Conservation (phyloP, 768 basidiomycete genomes). For the Amanita jacksonii region DNA sequence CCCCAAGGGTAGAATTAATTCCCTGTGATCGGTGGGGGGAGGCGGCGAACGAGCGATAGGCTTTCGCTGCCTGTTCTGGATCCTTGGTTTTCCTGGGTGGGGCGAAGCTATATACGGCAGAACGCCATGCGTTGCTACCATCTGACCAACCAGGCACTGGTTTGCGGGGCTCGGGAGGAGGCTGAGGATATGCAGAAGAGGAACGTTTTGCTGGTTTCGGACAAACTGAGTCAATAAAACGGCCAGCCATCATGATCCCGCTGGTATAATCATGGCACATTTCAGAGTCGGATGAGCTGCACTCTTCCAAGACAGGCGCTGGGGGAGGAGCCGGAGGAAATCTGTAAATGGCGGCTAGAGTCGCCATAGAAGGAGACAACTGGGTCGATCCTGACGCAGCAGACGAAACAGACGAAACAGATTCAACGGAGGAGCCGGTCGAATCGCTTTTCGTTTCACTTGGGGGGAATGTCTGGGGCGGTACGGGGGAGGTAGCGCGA, state of each 20-base stretch:
- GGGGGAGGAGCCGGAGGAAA: slow-evolving; percentile 49
- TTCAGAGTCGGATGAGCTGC: slow-evolving; percentile 12
- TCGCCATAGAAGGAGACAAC: slow-evolving; percentile 21
- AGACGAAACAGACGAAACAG: slow-evolving; percentile 11
- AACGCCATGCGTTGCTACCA: slow-evolving; percentile 57
- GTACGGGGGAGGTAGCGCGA: slow-evolving; percentile 28
- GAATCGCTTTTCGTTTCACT: slow-evolving; percentile 30
- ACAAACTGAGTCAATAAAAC: slow-evolving; percentile 38
- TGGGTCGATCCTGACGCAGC: slow-evolving; percentile 25
- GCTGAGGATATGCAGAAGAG: slow-evolving; percentile 18
- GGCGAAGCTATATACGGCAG: slow-evolving; percentile 46
- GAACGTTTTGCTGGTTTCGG: slow-evolving; percentile 32
- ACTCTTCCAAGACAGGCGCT: slow-evolving; percentile 29
- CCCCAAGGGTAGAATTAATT: slow-evolving; percentile 39
- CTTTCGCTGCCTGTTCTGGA: slow-evolving; percentile 21
- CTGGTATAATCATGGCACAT: slow-evolving; percentile 36
- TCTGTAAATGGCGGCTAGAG: slow-evolving; percentile 27
- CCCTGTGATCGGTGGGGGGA: slow-evolving; percentile 39
- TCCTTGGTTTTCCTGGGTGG: slow-evolving; percentile 27
- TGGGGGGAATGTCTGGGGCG: slow-evolving; percentile 24
- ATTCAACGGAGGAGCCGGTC: slow-evolving; percentile 9
- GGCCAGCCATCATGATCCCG: slow-evolving; percentile 64
- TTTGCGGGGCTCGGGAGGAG: slow-evolving; percentile 28
- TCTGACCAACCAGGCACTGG: slow-evolving; percentile 64
- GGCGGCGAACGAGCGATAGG: slow-evolving; percentile 38